Base-by-base conservation (phyloP, 306 rosid species). In the Cyamopsis tetragonoloba region DNA sequence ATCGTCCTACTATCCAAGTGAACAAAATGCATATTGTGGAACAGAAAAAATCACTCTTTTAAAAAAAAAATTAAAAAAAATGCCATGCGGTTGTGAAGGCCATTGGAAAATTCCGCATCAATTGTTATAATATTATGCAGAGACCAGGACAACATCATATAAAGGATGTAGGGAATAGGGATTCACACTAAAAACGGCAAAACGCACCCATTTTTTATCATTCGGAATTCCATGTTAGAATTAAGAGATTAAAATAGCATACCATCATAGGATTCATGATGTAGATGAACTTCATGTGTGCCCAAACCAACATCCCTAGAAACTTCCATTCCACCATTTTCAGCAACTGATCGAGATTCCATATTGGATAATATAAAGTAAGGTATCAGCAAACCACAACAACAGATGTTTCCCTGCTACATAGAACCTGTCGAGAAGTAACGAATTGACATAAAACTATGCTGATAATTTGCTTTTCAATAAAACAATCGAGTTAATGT, bases 231-330 rank as follows among this genome's bases (percentile, higher is more conserved):
- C 60, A 66, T 18, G 68, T 57, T 41, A 57, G 66, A 20, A 61
- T 71, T 57, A 22, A 30, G 32, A 3, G 66, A 68, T 24, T 72
- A 62, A 17, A 75, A 54, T 22, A 39, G 18, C 77, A 73, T 65
- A 73, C 84, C 78, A 61, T 64, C 71, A 23, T 66, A 47, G 24
- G 81, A 73, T 73, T 79, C 82, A 65, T 67, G 74, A 68, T 50
- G 41, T 20, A 70, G 28, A 46, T 58, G 71, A 72, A 12, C 72
- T 54, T 70, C 79, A 66, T 28, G 15, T 12, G 24, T 66, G 44
- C 55, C 62, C 34, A 74, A 68, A 66, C 49, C 79, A 22, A 26
- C 79, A 66, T 61, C 74, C 20, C 38, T 71, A 13, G 69, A 77
- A 34, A 66, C 69, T 66, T 65, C 79, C 42, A 71, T 30, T 4